Evolutionary conservation across 805 yeast species (phyloP), one percentile per base, ranked within the genome.

Genomic region (Hanseniaspora pseudoguilliermondii): DNA sequence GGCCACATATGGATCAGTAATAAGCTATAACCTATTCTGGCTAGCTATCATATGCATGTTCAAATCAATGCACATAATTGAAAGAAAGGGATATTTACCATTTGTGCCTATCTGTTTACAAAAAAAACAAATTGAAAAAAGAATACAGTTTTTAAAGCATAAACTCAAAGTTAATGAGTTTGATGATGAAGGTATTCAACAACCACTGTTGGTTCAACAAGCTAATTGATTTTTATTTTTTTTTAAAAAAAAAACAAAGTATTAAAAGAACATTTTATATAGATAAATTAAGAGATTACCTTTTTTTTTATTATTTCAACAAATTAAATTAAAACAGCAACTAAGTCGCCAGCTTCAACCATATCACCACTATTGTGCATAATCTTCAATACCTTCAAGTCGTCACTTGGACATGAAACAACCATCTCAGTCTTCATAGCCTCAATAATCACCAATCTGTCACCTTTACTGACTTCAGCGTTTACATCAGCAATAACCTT

Each of bases 371-470:
- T 87, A 55, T 76, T 75, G 68, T 88, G 96, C 57, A 81, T 69
- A 47, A 87, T 73, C 71, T 85, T 84, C 49, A 78, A 65, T 23
- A 87, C 90, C 65, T 79, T 84, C 63, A 95, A 95, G 23, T 74
- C 73, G 32, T 46, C 23, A 56, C 66, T 73, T 1, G 95, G 77
- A 21, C 97, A 81, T 55, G 70, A 74, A 38, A 91, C 95, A 51
- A 81, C 78, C 97, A 91, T 91, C 71, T 91, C 98, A 0, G 97
- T 93, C 75, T 91, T 91, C 98, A 91, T 91, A 55, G 98, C 97
- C 70, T 91, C 98, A 54, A 91, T 86, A 41, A 93, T 88, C 61
- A 91, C 78, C 59, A 91, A 74, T 5, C 88, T 88, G 63, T 87
- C 91, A 36, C 90, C 95, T 48, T 71, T 76, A 53, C 73, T 71